A percentile compares a stretch with the other conserved stretches of the same genome.
phyloP scores from a whole-genome alignment of 1,139 yeast species.

The Sugiyamaella sp. region DNA sequence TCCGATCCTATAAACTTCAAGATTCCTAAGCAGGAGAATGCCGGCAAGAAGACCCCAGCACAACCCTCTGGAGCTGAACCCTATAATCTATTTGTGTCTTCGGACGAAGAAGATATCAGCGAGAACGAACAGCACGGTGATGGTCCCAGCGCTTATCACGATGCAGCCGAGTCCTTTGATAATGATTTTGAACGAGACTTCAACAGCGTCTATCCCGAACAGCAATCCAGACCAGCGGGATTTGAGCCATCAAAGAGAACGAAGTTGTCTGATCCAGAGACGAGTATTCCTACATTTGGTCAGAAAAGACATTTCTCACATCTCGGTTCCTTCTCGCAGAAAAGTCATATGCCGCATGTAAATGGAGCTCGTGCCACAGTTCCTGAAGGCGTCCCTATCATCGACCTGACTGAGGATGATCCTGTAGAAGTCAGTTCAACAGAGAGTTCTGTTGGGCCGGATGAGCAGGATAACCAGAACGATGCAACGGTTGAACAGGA shows the following conservation, averaged over 20 bases:
- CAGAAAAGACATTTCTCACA: slow-evolving; percentile 3
- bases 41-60: neutral
- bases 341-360: slow-evolving; percentile 10
- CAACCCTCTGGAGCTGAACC: neutral
- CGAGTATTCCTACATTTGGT: neutral
- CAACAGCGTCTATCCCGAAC: slow-evolving; percentile 5
- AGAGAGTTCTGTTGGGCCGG: neutral
- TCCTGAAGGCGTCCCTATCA: slow-evolving; percentile 21
- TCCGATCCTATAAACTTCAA: slow-evolving; percentile 6
- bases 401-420: slow-evolving; percentile 30
- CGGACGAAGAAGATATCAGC: neutral
- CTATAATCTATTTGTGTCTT: slow-evolving; percentile 10
- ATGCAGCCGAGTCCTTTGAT: slow-evolving; percentile 9
- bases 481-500: neutral
- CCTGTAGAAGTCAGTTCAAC: slow-evolving; percentile 10
- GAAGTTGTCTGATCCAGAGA: neutral
- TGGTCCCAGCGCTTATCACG: neutral
- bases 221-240: neutral
- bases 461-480: neutral
- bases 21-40: neutral
- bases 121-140: neutral
- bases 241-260: neutral
- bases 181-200: slow-evolving; percentile 15
- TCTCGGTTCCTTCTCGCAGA: neutral
- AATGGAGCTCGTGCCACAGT: neutral